phyloP scores from a whole-genome alignment of 148 eudicot species.

The Arbutus unedo region DNA sequence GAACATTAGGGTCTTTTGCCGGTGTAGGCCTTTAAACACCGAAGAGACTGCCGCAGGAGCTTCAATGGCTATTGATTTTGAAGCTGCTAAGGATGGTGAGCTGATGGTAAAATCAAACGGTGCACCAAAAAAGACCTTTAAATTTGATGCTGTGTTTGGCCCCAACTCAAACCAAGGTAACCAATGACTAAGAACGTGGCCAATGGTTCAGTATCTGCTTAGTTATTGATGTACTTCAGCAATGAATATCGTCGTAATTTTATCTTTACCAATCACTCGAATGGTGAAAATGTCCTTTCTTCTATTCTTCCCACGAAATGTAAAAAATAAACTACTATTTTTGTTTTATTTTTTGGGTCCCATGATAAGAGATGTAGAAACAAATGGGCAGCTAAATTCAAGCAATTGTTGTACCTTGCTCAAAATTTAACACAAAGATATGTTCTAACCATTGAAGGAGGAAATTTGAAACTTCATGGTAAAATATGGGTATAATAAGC shows the following conservation, averaged over 20 bases:
- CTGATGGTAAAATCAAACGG: slow-evolving; percentile 63
- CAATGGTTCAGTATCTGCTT: neutral
- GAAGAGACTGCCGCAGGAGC: slow-evolving; percentile 70
- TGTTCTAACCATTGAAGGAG: neutral
- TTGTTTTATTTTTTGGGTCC: too few species aligned
- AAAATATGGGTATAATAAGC: neutral
- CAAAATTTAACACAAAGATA: neutral
- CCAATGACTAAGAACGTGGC: neutral
- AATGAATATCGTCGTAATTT: too few species aligned
- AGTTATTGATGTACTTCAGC: too few species aligned
- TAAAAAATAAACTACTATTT: neutral
- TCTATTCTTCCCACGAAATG: neutral
- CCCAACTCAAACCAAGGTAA: slow-evolving; percentile 91
- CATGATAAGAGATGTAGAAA: neutral
- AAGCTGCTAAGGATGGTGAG: slow-evolving; percentile 79
- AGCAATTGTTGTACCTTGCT: neutral
- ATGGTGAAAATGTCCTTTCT: neutral
- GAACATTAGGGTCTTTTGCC: slow-evolving; percentile 89
- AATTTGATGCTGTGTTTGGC: slow-evolving; percentile 84
- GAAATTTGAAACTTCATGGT: neutral
- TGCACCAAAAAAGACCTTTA: slow-evolving; percentile 57
- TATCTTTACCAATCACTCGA: too few species aligned
- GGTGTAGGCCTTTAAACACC: slow-evolving; percentile 79
- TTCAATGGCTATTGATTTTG: slow-evolving; percentile 68
- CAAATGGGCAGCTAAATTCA: neutral